phyloP scores from a whole-genome alignment of 352 stramenopile genomes.

The Pythium utonaiense region DNA sequence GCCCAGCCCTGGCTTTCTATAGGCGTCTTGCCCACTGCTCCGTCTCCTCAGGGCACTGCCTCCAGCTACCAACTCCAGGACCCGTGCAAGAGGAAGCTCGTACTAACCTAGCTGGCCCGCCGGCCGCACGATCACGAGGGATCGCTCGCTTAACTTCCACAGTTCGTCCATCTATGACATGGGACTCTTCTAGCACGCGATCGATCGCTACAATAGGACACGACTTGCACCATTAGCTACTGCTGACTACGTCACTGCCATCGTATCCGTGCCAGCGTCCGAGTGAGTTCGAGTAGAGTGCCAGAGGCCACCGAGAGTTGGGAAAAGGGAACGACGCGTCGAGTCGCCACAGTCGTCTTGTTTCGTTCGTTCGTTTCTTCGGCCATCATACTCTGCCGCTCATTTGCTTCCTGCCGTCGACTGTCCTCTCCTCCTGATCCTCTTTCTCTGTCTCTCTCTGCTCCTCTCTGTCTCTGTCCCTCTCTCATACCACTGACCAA shows the following conservation, averaged over 20 bases:
- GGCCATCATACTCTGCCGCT: background rate
- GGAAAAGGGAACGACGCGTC: background rate
- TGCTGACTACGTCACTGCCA: background rate
- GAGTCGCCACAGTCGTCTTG: background rate
- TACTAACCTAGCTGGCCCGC: constrained; percentile 67
- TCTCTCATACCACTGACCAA: background rate
- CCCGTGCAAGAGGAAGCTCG: constrained; percentile 2
- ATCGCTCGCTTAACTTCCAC: constrained; percentile 93
- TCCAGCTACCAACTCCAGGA: constrained; percentile 24
- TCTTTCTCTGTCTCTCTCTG: background rate
- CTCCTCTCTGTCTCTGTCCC: background rate
- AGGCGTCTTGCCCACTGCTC: too few relatives aligned
- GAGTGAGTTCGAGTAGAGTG: background rate
- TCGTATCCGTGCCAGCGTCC: background rate
- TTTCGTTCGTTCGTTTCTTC: background rate
- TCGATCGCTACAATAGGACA: constrained; percentile 59
- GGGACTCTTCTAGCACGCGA: constrained; percentile 78
- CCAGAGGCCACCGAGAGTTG: background rate
- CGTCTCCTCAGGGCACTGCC: constrained; percentile 17
- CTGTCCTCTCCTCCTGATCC: background rate
- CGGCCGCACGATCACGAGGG: constrained; percentile 68
- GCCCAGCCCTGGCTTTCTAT: too few relatives aligned
- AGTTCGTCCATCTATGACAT: constrained; percentile 87
- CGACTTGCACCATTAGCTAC: constrained; percentile 32
- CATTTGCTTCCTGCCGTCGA: background rate